Evolutionary conservation across 1,284 basidiomycete genomes (phyloP).

Genomic region (Pseudozyma sp.): DNA sequence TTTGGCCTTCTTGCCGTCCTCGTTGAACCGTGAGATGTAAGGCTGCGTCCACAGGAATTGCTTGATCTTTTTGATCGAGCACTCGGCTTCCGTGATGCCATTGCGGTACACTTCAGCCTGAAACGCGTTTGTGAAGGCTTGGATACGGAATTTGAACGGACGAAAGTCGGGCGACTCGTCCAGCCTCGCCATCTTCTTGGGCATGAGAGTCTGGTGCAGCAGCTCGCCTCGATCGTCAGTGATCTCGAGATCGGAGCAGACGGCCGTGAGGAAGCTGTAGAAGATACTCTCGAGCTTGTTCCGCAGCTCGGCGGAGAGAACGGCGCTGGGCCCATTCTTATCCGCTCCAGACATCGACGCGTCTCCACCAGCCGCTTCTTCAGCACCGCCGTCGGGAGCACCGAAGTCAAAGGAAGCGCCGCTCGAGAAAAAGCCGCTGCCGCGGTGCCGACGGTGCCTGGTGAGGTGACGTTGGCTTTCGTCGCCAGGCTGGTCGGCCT

Average conservation of each 20-base stretch:
- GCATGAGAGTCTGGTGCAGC: slow-evolving; percentile 98
- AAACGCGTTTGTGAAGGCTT: slow-evolving; percentile 97
- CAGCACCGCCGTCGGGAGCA: slow-evolving; percentile 16
- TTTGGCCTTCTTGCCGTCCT: slow-evolving; percentile 98
- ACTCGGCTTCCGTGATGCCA: slow-evolving; percentile 72
- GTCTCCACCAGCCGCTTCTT: slow-evolving; percentile 32
- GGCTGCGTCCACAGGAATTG: slow-evolving; percentile 94
- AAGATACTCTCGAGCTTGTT: slow-evolving; percentile 88
- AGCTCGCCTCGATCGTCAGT: slow-evolving; percentile 94
- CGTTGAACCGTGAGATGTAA: slow-evolving; percentile 96
- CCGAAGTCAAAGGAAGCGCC: slow-evolving; percentile 48
- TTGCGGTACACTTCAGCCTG: slow-evolving; percentile 81
- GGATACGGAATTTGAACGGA: slow-evolving; percentile 99
- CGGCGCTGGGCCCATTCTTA: slow-evolving; percentile 26
- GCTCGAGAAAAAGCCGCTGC: slow-evolving; percentile 54
- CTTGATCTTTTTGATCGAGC: slow-evolving; percentile 77
- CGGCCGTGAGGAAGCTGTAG: slow-evolving; percentile 85
- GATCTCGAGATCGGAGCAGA: slow-evolving; percentile 92
- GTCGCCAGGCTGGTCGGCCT: slow-evolving; percentile 19
- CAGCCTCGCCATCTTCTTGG: slow-evolving; percentile 70
- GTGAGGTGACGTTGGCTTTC: slow-evolving; percentile 20
- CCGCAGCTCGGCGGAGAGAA: slow-evolving; percentile 75
- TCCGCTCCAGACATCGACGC: slow-evolving; percentile 18
- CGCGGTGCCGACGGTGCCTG: slow-evolving; percentile 49
- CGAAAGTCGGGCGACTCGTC: slow-evolving; percentile 91